These are phyloP conservation scores for Aspergillus egyptiacus DNA, from an alignment of 495 filamentous ascomycete genomes.

Conservation along the genomic window DNA sequence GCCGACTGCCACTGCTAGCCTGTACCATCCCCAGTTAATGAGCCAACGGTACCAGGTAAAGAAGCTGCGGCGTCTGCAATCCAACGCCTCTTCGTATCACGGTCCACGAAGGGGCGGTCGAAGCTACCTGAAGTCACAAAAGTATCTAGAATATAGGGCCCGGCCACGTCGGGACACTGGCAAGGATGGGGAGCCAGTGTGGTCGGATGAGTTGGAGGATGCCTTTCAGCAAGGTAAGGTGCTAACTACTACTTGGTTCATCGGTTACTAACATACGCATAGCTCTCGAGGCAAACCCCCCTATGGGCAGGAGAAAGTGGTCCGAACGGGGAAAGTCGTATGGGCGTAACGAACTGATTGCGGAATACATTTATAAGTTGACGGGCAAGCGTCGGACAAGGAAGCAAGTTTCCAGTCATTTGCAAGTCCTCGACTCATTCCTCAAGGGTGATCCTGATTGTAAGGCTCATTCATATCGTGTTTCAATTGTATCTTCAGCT, in stretches of 20 bases:
- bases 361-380: slow-evolving; percentile 66
- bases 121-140: slow-evolving; percentile 44
- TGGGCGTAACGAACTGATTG: slow-evolving; percentile 89
- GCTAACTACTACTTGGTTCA: background rate
- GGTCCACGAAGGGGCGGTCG: slow-evolving; percentile 28
- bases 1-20: slow-evolving; percentile 19
- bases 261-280: slow-evolving; percentile 1
- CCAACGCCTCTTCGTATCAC: slow-evolving; percentile 27
- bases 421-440: slow-evolving; percentile 90
- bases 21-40: slow-evolving; percentile 30
- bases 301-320: slow-evolving; percentile 76
- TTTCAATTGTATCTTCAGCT: slow-evolving; percentile 4
- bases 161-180: slow-evolving; percentile 56
- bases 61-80: slow-evolving; percentile 37
- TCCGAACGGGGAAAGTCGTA: slow-evolving; percentile 63
- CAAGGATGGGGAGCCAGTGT: slow-evolving; percentile 54
- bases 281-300: slow-evolving; percentile 77
- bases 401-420: slow-evolving; percentile 94
- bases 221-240: slow-evolving; percentile 83
- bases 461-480: slow-evolving; percentile 17
- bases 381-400: slow-evolving; percentile 62
- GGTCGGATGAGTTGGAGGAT: slow-evolving; percentile 79
- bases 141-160: slow-evolving; percentile 59
- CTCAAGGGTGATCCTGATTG: slow-evolving; percentile 55
- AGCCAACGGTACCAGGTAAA: slow-evolving; percentile 32